A percentile compares a stretch with the other conserved stretches of the same genome.
phyloP scores from a whole-genome alignment of 805 yeast species.

The Starmerella davenportii region DNA sequence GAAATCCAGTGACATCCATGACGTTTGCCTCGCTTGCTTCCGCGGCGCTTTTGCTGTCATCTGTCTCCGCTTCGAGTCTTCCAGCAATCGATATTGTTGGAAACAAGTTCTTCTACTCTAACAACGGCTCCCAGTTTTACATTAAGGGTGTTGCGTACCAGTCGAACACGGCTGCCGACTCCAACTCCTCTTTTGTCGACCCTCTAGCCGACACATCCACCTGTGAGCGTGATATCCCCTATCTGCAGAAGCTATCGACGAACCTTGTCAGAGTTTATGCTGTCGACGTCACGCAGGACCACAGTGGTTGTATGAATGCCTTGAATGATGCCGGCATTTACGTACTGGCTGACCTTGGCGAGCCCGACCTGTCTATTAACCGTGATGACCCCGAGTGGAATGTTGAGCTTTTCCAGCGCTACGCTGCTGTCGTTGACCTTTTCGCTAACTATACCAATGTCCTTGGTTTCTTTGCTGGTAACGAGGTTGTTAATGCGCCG shows the following conservation, averaged over 20 bases:
- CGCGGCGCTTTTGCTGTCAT: constrained; percentile 2
- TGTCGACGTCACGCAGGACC: constrained; percentile 51
- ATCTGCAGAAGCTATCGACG: constrained; percentile 45
- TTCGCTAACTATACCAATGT: constrained; percentile 63
- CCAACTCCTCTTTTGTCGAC: constrained; percentile 39
- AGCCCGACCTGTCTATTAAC: constrained; percentile 62
- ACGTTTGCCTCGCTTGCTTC: constrained; percentile 16
- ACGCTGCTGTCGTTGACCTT: constrained; percentile 64
- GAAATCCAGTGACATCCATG: constrained; percentile 8
- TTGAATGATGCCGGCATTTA: constrained; percentile 77
- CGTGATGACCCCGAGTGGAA: constrained; percentile 70
- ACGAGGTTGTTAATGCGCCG: constrained; percentile 76
- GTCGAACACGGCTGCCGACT: constrained; percentile 34
- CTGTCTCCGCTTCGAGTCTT: constrained; percentile 20
- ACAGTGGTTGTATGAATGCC: constrained; percentile 59
- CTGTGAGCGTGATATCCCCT: constrained; percentile 74
- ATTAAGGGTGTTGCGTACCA: constrained; percentile 82
- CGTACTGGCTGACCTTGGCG: constrained; percentile 75
- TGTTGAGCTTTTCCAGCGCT: constrained; percentile 50
- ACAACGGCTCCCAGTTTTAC: constrained; percentile 65
- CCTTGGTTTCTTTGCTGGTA: constrained; percentile 92
- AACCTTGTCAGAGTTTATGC: constrained; percentile 79
- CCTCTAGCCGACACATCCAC: constrained; percentile 55
- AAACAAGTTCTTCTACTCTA: constrained; percentile 56
- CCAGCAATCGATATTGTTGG: constrained; percentile 47